phyloP scores from a whole-genome alignment of 225 moss, liverwort and hornwort genomes.

The Physcomitrium patens region DNA sequence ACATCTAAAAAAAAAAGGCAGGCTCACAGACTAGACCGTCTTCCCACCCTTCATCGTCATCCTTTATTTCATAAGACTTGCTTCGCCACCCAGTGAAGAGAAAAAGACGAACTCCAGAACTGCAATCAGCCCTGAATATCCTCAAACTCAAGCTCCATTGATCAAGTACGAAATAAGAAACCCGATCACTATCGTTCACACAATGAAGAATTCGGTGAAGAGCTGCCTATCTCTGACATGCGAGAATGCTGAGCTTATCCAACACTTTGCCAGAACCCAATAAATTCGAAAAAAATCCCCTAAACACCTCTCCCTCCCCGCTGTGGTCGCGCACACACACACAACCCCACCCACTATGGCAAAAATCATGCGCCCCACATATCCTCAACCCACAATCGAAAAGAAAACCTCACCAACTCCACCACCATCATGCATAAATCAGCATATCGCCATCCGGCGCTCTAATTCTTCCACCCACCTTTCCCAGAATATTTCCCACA shows the following conservation, averaged over 20 bases:
- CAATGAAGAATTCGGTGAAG: neutral
- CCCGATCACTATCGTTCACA: conserved; percentile 13
- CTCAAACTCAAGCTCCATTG: neutral
- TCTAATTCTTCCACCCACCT: too few relatives aligned
- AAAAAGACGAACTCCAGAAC: neutral
- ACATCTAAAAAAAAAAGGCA: neutral
- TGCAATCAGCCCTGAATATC: neutral
- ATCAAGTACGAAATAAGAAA: neutral
- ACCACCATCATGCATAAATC: neutral
- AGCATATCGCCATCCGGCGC: too few relatives aligned
- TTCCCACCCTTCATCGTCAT: neutral
- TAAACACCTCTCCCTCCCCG: conserved; percentile 5
- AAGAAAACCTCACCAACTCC: neutral
- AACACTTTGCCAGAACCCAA: conserved; percentile 6
- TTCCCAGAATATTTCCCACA: too few relatives aligned
- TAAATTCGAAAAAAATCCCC: neutral
- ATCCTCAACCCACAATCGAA: neutral
- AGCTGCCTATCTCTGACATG: conserved; percentile 1
- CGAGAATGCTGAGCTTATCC: neutral
- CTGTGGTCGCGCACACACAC: conserved; percentile 11
- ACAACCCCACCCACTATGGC: too few relatives aligned
- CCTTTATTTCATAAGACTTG: neutral
- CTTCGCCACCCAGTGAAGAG: neutral
- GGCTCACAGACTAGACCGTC: neutral
- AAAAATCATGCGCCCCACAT: too few relatives aligned